These are phyloP conservation scores for Euphorbia pulcherrima DNA, from an alignment of 345 rosid species.

Conservation along the genomic window DNA sequence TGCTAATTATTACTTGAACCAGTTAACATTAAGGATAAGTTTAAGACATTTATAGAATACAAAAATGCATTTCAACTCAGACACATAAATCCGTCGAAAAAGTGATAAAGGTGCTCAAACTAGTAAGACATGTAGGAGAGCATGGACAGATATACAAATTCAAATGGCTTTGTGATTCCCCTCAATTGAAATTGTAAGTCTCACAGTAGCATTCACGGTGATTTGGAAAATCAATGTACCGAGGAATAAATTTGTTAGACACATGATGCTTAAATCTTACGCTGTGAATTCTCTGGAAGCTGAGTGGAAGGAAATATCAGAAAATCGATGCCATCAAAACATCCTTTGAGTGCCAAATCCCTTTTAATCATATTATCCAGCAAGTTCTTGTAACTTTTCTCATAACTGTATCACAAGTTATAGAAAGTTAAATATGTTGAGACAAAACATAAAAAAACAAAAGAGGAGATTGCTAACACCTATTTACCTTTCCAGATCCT, in stretches of 20 bases:
- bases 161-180: neutral
- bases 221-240: neutral
- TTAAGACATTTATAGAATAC: neutral
- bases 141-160: neutral
- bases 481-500: constrained; percentile 71
- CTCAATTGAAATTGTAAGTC: neutral
- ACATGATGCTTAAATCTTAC: constrained; percentile 46
- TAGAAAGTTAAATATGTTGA: constrained; percentile 9
- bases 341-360: constrained; percentile 84
- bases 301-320: constrained; percentile 80
- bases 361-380: constrained; percentile 72
- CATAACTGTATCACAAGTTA: constrained; percentile 54
- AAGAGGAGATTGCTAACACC: neutral
- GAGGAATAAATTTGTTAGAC: neutral
- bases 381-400: constrained; percentile 67
- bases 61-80: neutral
- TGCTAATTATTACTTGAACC: no score
- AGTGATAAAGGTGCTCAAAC: neutral
- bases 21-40: neutral
- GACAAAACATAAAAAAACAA: constrained; percentile 9
- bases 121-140: neutral
- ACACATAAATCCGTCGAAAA: neutral
- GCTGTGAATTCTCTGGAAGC: constrained; percentile 78
- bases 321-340: constrained; percentile 66
- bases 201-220: neutral